Percentiles rank a stretch among this genome's conserved stretches.
These are phyloP conservation scores for Phytopythium sindhum DNA, from an alignment of 352 stramenopile genomes.

Conservation along the genomic window DNA sequence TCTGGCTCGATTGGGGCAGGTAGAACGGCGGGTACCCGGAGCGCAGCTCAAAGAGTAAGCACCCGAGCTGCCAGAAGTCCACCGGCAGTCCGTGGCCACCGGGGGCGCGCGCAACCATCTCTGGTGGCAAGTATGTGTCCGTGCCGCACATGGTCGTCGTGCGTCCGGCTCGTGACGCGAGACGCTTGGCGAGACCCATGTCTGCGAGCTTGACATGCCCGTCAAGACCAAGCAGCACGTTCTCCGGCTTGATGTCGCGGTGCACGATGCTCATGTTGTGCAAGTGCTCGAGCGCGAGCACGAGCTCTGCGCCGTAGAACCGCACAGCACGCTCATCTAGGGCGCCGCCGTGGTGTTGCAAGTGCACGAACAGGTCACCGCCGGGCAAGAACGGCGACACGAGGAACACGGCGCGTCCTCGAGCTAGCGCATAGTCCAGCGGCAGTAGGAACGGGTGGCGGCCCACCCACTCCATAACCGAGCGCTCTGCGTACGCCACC, in stretches of 20 bases:
- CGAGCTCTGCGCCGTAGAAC: conserved; percentile 85
- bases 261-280: conserved; percentile 93
- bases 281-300: conserved; percentile 84
- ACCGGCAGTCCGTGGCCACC: conserved; percentile 85
- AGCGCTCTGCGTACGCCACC: conserved; percentile 81
- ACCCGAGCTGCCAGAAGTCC: conserved; percentile 94
- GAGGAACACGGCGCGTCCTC: conserved; percentile 95
- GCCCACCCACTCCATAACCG: conserved; percentile 81
- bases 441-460: conserved; percentile 96
- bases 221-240: conserved; percentile 86
- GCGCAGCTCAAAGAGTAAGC: conserved; percentile 92
- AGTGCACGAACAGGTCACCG: conserved; percentile 93
- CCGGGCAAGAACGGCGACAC: conserved; percentile 98
- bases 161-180: conserved; percentile 64
- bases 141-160: conserved; percentile 91
- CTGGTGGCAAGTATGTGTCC: conserved; percentile 86
- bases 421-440: conserved; percentile 96
- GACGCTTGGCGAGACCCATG: conserved; percentile 89
- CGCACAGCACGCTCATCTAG: conserved; percentile 72
- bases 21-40: conserved; percentile 92
- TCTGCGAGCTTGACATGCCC: conserved; percentile 90
- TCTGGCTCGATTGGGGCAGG: conserved; percentile 84
- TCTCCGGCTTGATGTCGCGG: conserved; percentile 93
- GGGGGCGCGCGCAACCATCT: conserved; percentile 81
- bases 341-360: conserved; percentile 82